Conservation (phyloP, 2,329 filamentous ascomycete species). For the Penicillium sp. region DNA sequence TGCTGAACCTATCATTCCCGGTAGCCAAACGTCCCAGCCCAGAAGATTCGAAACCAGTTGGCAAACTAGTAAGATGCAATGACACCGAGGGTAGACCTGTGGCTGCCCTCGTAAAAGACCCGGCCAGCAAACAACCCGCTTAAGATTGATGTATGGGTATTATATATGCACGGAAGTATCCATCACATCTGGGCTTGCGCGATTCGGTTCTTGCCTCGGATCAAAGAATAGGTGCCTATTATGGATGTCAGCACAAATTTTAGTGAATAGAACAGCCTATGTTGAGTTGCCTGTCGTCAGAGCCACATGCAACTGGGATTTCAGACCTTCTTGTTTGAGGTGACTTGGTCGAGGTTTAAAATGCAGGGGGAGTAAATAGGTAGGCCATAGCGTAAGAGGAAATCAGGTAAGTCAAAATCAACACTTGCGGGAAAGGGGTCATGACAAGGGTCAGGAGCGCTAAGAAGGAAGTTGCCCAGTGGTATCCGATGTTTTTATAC, state of each 20-base stretch:
- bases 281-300: not conserved
- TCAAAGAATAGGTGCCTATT: conserved; percentile 45
- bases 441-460: conserved; percentile 46
- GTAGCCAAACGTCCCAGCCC: not conserved
- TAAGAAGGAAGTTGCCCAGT: conserved; percentile 47
- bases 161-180: conserved; percentile 1
- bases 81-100: conserved; percentile 4
- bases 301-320: conserved; percentile 6
- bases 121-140: not conserved
- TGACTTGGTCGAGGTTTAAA: not conserved
- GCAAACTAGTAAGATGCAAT: conserved; percentile 5
- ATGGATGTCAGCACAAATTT: conserved; percentile 3
- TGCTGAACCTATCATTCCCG: not conserved
- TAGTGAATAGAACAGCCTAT: not conserved
- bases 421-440: conserved; percentile 48
- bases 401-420: conserved; percentile 4
- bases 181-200: conserved; percentile 31
- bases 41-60: not conserved
- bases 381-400: conserved; percentile 8
- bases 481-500: conserved; percentile 47
- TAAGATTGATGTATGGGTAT: conserved; percentile 4
- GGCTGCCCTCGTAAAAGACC: conserved; percentile 1
- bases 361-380: conserved; percentile 10
- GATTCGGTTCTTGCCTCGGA: conserved; percentile 43
- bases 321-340: not conserved